Evolutionary conservation across 495 filamentous ascomycete species (phyloP).

Genomic region (Penicillium coffeae): DNA sequence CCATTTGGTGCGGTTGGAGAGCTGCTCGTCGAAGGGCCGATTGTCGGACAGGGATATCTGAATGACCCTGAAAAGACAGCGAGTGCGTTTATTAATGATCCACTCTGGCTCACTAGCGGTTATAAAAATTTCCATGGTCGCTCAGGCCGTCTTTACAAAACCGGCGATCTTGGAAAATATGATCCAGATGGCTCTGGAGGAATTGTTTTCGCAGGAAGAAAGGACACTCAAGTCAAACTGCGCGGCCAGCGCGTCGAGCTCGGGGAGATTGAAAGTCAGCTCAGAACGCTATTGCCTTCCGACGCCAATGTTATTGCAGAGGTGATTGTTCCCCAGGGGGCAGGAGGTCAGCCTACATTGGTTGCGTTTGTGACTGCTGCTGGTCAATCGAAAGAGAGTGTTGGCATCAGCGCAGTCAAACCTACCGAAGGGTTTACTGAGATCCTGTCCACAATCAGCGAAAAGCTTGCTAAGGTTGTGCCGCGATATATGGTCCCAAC

Average conservation of each 20-base stretch:
- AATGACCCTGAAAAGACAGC: conserved; percentile 45
- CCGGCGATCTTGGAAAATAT: conserved; percentile 52
- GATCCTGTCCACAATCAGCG: conserved; percentile 22
- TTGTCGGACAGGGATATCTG: conserved; percentile 50
- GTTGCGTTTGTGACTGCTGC: conserved; percentile 38
- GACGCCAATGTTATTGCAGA: conserved; percentile 35
- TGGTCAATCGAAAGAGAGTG: conserved; percentile 21
- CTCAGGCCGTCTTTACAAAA: conserved; percentile 42
- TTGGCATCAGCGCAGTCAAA: conserved; percentile 7
- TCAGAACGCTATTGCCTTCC: conserved; percentile 26
- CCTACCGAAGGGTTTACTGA: conserved; percentile 19
- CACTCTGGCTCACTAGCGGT: conserved; percentile 44
- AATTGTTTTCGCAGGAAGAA: conserved; percentile 56
- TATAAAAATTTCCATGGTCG: conserved; percentile 33
- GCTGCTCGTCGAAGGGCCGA: conserved; percentile 51
- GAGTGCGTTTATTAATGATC: conserved; percentile 44
- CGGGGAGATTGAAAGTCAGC: conserved; percentile 48
- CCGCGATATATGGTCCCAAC: conserved; percentile 46
- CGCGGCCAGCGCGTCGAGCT: conserved; percentile 61
- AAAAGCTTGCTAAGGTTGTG: conserved; percentile 28
- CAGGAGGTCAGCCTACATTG: conserved; percentile 28
- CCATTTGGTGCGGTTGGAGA: conserved; percentile 53
- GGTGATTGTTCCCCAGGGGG: conserved; percentile 32
- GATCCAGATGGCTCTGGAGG: conserved; percentile 46
- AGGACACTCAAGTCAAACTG: conserved; percentile 62